Percentiles rank a stretch among this genome's conserved stretches.
These are phyloP conservation scores for Cornus florida DNA, from an alignment of 148 eudicot genomes.

Conservation along the genomic window DNA sequence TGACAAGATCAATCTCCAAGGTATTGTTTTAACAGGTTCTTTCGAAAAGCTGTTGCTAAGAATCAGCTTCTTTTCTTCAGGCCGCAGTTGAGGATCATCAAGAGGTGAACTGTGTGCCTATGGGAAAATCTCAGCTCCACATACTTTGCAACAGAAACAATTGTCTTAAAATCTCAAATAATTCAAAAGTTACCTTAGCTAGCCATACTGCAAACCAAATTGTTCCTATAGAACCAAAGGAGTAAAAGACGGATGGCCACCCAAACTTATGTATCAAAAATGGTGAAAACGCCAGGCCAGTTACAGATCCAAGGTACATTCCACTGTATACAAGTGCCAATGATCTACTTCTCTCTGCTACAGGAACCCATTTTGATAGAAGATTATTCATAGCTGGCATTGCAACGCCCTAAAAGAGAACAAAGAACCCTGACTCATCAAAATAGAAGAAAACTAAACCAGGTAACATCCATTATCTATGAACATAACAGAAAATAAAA, in stretches of 20 bases:
- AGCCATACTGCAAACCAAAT: conserved; percentile 86
- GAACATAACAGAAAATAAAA: neutral
- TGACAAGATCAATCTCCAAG: conserved; percentile 82
- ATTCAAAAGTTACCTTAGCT: conserved; percentile 47
- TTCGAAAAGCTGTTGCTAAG: conserved; percentile 50
- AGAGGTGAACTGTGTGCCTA: conserved; percentile 93
- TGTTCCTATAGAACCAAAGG: conserved; percentile 96
- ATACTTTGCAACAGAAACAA: neutral
- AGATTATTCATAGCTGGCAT: conserved; percentile 99
- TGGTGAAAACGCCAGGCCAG: conserved; percentile 95
- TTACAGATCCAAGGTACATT: conserved; percentile 97
- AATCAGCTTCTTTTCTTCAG: conserved; percentile 80
- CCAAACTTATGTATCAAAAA: conserved; percentile 73
- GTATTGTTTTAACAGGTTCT: conserved; percentile 73
- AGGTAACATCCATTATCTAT: neutral
- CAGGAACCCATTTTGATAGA: conserved; percentile 94
- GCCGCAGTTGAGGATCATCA: conserved; percentile 73
- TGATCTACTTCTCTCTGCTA: conserved; percentile 94
- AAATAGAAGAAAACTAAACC: neutral
- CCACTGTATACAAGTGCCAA: conserved; percentile 96
- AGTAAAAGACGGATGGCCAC: conserved; percentile 95
- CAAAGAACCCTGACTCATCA: conserved; percentile 9
- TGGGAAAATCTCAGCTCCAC: neutral
- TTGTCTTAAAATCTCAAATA: neutral
- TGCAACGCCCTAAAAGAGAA: conserved; percentile 83